Percentiles rank a stretch among this genome's conserved stretches.
phyloP scores from a whole-genome alignment of 352 stramenopile genomes.

The Peronospora farinosa region DNA sequence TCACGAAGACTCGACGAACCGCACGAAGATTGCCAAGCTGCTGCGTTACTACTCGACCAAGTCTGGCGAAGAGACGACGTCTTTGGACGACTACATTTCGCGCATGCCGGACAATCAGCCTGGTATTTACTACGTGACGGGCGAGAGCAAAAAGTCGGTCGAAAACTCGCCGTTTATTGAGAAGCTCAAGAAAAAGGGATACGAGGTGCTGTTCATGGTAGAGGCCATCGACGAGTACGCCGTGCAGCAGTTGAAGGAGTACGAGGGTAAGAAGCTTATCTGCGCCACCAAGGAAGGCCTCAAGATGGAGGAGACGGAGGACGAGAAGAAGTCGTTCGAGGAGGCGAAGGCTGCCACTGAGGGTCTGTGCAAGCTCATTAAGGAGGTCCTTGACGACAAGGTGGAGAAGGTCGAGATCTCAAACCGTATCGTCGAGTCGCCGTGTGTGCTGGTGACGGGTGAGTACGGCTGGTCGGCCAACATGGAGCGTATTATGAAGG shows the following conservation, averaged over 20 bases:
- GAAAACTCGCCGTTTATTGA: conserved; percentile 99
- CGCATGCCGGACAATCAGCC: conserved; percentile 95
- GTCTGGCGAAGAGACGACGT: conserved; percentile 94
- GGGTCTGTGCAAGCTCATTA: conserved; percentile 99
- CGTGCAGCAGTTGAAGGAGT: conserved; percentile 99
- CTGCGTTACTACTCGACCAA: conserved; percentile 99
- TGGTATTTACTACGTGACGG: conserved; percentile 99
- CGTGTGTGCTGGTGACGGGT: conserved; percentile 97
- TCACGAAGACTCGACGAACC: conserved; percentile 99
- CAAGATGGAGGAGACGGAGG: conserved; percentile 93
- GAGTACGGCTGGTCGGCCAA: conserved; percentile 99
- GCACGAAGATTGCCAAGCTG: conserved; percentile 98
- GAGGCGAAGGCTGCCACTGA: conserved; percentile 97
- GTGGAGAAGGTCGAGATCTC: conserved; percentile 99
- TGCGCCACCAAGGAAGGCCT: conserved; percentile 97
- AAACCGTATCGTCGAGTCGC: conserved; percentile 97
- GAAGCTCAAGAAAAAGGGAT: conserved; percentile 99
- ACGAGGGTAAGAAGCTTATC: conserved; percentile 99
- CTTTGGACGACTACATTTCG: conserved; percentile 98
- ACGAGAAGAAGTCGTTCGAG: conserved; percentile 98
- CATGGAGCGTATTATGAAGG: conserved; percentile 99
- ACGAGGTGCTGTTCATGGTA: conserved; percentile 99
- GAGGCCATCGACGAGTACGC: conserved; percentile 99
- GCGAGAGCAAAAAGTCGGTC: conserved; percentile 98
- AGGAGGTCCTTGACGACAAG: conserved; percentile 99